These are phyloP conservation scores for Pseudogymnoascus sp. DNA, from an alignment of 2,329 filamentous ascomycete species.

Conservation along the genomic window DNA sequence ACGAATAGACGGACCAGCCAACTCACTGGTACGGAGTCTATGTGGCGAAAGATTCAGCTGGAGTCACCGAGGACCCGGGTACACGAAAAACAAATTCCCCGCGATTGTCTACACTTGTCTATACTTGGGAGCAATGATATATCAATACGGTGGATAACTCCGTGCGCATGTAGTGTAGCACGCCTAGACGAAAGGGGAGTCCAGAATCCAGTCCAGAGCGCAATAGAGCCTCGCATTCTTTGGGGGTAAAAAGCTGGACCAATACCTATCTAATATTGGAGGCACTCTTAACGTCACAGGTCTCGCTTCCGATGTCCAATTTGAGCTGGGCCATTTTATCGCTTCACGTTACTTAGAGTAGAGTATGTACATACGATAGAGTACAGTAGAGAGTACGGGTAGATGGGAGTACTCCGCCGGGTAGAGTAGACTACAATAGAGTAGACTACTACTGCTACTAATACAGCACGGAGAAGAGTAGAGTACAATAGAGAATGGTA, in stretches of 20 bases:
- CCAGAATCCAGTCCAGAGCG: neutral
- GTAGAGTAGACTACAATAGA: neutral
- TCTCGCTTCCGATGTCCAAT: slow-evolving; percentile 5
- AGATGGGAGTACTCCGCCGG: no score
- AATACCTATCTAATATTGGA: slow-evolving; percentile 3
- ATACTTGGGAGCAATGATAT: neutral
- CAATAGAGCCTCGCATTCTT: neutral
- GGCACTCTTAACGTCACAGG: neutral
- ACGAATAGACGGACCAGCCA: neutral
- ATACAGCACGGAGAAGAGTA: no score
- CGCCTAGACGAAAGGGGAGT: neutral
- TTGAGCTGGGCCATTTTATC: neutral
- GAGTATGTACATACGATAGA: neutral
- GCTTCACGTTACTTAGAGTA: neutral
- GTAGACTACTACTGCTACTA: no score
- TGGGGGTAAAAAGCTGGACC: neutral
- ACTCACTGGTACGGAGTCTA: neutral
- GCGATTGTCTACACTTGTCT: neutral
- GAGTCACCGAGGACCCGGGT: slow-evolving; percentile 1
- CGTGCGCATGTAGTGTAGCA: neutral
- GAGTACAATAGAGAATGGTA: neutral
- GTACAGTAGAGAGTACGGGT: neutral
- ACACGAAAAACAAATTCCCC: neutral
- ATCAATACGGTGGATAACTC: neutral
- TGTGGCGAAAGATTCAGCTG: slow-evolving; percentile 4